Evolutionary conservation across 768 basidiomycete genomes (phyloP), one percentile per base, ranked within the genome.

Genomic region (Russula brevipes): DNA sequence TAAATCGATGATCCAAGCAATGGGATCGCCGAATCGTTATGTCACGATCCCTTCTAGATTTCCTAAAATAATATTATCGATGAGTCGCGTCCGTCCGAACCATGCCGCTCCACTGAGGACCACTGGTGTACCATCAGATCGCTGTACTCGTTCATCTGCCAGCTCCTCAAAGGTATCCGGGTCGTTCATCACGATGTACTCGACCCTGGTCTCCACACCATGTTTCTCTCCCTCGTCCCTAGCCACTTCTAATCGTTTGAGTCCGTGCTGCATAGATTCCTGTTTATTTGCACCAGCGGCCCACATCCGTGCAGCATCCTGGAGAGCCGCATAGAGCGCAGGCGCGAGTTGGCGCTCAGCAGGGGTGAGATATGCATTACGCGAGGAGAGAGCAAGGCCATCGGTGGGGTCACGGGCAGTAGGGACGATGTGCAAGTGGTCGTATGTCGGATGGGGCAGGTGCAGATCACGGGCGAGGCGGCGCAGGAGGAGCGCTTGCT

Each of bases 101-200:
- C 88, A 89, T 65, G 95, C 70, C 35, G 92, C 94, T 2, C 93
- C 94, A 64, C 93, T 96, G 55, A 98, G 69, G 24, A 97, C 83
- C 36, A 88, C 84, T 9, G 81, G 65, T 71, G 19, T 64, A 73
- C 72, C 64, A 72, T 71, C 14, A 70, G 10, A 66, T 67, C 31
- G 67, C 67, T 6, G 69, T 16, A 61, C 66, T 9, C 59, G 73
- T 63, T 63, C 63, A 12, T 74, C 69, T 8, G 78, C 76, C 31
- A 95, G 62, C 2, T 83, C 77, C 24, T 88, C 85, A 66, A 98
- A 91, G 53, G 83, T 87, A 31, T 83, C 78, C 47, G 87, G 79
- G 70, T 94, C 85, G 72, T 96, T 98, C 75, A 98, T 81, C 75
- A 93, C 86, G 66, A 99, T 75, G 71, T 98, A 98, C 71, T 98